phyloP scores from a whole-genome alignment of 1,284 basidiomycete species.

The Gymnopus androsaceus region DNA sequence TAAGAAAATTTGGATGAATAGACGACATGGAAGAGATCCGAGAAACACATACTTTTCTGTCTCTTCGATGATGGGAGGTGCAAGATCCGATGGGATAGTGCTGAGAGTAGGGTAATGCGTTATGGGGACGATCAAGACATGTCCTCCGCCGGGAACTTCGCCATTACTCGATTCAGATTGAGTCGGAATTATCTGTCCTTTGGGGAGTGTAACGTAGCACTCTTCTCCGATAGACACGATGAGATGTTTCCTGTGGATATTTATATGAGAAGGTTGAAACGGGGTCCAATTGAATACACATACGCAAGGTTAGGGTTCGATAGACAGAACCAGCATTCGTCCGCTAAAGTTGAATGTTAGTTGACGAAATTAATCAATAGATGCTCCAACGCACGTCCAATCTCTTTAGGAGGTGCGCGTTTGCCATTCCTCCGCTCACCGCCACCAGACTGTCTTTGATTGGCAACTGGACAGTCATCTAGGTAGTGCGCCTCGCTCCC shows the following conservation, averaged over 20 bases:
- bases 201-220: constrained; percentile 90
- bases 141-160: constrained; percentile 87
- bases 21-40: neutral
- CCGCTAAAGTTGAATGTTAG: constrained; percentile 49
- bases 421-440: constrained; percentile 40
- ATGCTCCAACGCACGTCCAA: constrained; percentile 76
- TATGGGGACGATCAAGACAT: constrained; percentile 89
- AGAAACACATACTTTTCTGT: constrained; percentile 58
- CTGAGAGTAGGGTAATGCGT: constrained; percentile 63
- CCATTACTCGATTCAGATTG: constrained; percentile 46
- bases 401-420: constrained; percentile 73
- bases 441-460: constrained; percentile 41
- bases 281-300: constrained; percentile 27
- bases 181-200: constrained; percentile 89
- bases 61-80: constrained; percentile 76
- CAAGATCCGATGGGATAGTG: constrained; percentile 75
- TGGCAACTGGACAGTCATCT: constrained; percentile 80
- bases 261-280: neutral
- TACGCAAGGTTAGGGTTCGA: constrained; percentile 89
- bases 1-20: constrained; percentile 6
- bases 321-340: constrained; percentile 95
- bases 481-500: constrained; percentile 82
- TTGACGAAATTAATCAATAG: neutral
- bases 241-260: constrained; percentile 76
- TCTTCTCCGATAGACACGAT: constrained; percentile 91